Base-by-base conservation (phyloP, 1,284 basidiomycete species). In the Mycosarcoma maydis region DNA sequence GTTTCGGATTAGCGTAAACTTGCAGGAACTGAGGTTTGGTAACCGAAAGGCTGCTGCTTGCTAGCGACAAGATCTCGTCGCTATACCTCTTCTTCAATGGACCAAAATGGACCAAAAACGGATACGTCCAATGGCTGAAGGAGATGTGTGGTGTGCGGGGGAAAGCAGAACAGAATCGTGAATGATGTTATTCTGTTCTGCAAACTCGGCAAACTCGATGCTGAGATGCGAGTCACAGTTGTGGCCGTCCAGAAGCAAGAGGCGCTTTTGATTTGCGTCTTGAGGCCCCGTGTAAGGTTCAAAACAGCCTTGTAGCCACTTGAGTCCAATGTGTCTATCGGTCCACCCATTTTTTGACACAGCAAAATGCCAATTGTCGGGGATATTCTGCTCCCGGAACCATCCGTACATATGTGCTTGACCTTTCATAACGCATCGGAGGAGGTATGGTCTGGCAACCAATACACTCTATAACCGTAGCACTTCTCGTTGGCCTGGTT, bases 241-340 rank as follows among this genome's bases (percentile, higher is more conserved):
- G 19, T 47, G 45, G n/a, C 45, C 45, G 29, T 47, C 45, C n/a
- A 47, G 33, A 11, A 47, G 17, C 23, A 47, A 32, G 9, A 47
- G 23, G 11, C 22, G 34, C 16, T 38, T 24, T 5, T 27, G 9
- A 3, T n/a, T 20, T 19, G 32, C 19, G 2, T 19, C 22, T 11
- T 26, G n/a, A 22, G 32, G 45, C 23, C 23, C 13, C 26, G 45
- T 47, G 23, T 47, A 11, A 13, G 19, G 32, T 17, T 47, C 32
- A 32, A 47, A 47, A 19, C 34, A 37, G 24, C 26, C 3, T 20
- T 47, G n/a, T 8, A 47, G 23, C 33, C 45, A 47, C 11, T 26
- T 16, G 3, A 38, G 23, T 5, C 33, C 45, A 9, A 47, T 13
- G 3, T 47, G 23, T 24, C 26, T 36, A 32, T 37, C 22, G 3